Percentiles rank a stretch among this genome's conserved stretches.
Evolutionary conservation across 139 green algal genomes (phyloP).

Genomic region (Chlorella sp.): DNA sequence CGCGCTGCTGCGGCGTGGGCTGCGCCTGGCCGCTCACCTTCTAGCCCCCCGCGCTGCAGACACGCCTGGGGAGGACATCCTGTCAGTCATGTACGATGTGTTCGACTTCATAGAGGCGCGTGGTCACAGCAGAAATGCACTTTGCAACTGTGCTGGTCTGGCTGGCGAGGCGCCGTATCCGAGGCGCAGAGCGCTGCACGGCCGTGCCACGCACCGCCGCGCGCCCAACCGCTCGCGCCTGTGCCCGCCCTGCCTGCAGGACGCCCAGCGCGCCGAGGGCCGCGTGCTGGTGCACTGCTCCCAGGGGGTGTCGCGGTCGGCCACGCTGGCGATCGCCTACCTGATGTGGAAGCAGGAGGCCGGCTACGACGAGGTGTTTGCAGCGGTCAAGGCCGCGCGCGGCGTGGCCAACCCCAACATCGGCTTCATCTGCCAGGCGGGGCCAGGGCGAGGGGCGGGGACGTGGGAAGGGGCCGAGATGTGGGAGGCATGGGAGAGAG

Average conservation of each 20-base stretch:
- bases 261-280: slow-evolving; percentile 41
- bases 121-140: neutral
- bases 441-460: too few relatives aligned
- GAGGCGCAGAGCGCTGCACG: too few relatives aligned
- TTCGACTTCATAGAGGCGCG: slow-evolving; percentile 94
- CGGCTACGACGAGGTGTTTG: slow-evolving; percentile 86
- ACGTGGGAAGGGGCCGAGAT: too few relatives aligned
- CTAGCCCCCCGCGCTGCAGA: slow-evolving; percentile 56
- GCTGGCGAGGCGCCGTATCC: too few relatives aligned
- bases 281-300: slow-evolving; percentile 90
- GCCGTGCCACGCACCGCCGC: too few relatives aligned
- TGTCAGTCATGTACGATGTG: slow-evolving; percentile 89
- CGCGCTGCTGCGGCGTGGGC: too few relatives aligned
- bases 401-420: slow-evolving; percentile 96
- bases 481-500: too few relatives aligned
- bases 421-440: slow-evolving; percentile 84
- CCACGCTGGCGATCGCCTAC: slow-evolving; percentile 89
- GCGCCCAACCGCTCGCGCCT: too few relatives aligned
- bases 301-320: slow-evolving; percentile 90
- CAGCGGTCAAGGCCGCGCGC: slow-evolving; percentile 74
- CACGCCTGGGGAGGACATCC: slow-evolving; percentile 89
- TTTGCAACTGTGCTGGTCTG: too few relatives aligned
- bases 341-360: slow-evolving; percentile 85
- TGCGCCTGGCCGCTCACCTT: neutral
- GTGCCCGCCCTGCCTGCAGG: neutral